Evolutionary conservation across 371 early-diverging fungal species (phyloP), one percentile per base, ranked within the genome.

Genomic region (Apophysomyces variabilis): DNA sequence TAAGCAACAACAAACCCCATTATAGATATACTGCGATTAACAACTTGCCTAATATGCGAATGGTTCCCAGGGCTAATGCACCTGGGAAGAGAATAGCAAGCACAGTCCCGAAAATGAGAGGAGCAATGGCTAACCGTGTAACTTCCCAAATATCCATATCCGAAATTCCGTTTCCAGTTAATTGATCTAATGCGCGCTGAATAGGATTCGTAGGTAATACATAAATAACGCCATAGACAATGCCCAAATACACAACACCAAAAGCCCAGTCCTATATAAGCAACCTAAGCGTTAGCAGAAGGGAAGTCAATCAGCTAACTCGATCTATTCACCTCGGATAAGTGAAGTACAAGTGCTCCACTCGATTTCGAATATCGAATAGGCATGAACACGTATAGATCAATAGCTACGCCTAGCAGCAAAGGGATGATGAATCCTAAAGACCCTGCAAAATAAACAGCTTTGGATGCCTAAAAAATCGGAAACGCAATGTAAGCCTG

Each of bases 331-430:
- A 86, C 88, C 75, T 87, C 78, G 36, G 82, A 74, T 37, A 84
- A 61, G 44, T 82, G 75, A 44, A 87, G 74, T 13, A 76, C 79
- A n/a, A 78, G 61, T 26, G 69, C 70, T 26, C 72, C 78, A 7
- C 66, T 64, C 21, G 74, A 57, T 60, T 75, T 67, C 18, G 76
- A 64, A 60, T 72, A 66, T 16, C 75, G 73, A 50, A 84, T 65
- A 21, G 89, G 89, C 68, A 85, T 70, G 60, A 85, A 83, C 16
- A 87, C 58, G 66, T 82, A 88, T 14, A 89, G 70, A 63, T 89
- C 88, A 46, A 82, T 77, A 37, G 84, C 66, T 35, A 89, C 61
- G 18, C 87, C 88, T 7, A 87, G 46, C 1, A 82, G 58, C 44
- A 86, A 67, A 3, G 89, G 89, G 13, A 88, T 70, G 13, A 85